These are phyloP conservation scores for Ogataea trehalophila DNA, from an alignment of 805 yeast genomes.

Conservation along the genomic window DNA sequence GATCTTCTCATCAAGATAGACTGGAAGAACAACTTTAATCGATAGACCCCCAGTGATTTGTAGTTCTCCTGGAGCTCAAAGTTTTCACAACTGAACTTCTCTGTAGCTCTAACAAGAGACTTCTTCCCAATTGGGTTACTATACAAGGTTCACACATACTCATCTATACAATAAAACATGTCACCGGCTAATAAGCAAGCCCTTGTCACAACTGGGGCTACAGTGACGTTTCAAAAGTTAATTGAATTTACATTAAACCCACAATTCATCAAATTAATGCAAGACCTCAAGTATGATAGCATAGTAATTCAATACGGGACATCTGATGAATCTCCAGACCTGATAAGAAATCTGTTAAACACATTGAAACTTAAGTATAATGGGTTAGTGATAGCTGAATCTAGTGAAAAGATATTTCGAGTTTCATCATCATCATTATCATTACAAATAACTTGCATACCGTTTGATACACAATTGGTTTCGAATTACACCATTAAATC, in stretches of 20 bases:
- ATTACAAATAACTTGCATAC: conserved; percentile 40
- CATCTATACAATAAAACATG: too few relatives aligned
- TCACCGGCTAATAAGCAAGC: neutral
- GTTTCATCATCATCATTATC: neutral
- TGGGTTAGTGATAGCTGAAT: neutral
- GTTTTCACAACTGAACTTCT: too few relatives aligned
- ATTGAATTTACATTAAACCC: conserved; percentile 38
- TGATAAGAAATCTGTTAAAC: conserved; percentile 7
- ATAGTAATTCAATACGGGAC: conserved; percentile 59
- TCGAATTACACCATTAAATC: conserved; percentile 37
- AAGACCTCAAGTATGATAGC: conserved; percentile 31
- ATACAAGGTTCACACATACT: too few relatives aligned
- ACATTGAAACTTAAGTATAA: neutral
- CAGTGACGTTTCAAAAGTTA: conserved; percentile 69
- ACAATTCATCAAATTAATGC: conserved; percentile 34
- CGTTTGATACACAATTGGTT: conserved; percentile 39
- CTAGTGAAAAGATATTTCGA: neutral
- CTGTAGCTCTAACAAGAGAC: too few relatives aligned
- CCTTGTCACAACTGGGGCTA: conserved; percentile 86
- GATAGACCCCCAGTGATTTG: too few relatives aligned
- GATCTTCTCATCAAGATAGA: too few relatives aligned
- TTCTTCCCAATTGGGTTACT: too few relatives aligned
- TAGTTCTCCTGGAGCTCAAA: too few relatives aligned
- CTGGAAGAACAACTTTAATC: too few relatives aligned
- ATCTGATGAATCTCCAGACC: conserved; percentile 7